phyloP scores from a whole-genome alignment of 164 flowering plant genomes.

The Sextonia rubra region DNA sequence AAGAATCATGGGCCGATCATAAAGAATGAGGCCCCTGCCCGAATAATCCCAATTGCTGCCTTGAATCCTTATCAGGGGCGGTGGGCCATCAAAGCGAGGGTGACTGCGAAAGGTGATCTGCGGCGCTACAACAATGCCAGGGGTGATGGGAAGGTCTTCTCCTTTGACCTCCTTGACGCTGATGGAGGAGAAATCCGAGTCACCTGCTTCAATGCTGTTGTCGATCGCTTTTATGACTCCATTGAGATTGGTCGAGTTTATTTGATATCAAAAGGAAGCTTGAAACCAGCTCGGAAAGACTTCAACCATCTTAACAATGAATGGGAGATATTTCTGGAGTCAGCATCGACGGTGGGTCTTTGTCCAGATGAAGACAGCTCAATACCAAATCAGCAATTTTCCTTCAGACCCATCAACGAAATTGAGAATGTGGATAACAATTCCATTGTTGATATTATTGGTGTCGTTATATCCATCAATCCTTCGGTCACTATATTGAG shows the following conservation, averaged over 20 bases:
- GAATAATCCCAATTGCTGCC: slow-evolving; percentile 84
- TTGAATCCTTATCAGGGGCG: slow-evolving; percentile 97
- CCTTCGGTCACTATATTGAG: slow-evolving; percentile 85
- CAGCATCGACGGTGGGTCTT: slow-evolving; percentile 67
- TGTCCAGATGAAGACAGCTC: slow-evolving; percentile 83
- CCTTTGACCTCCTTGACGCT: slow-evolving; percentile 94
- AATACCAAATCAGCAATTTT: slow-evolving; percentile 83
- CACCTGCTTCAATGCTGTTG: slow-evolving; percentile 92
- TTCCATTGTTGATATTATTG: slow-evolving; percentile 76
- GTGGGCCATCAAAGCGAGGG: slow-evolving; percentile 99
- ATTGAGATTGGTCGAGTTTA: slow-evolving; percentile 88
- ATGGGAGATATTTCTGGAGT: slow-evolving; percentile 90
- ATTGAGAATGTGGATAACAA: slow-evolving; percentile 74
- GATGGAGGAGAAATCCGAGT: slow-evolving; percentile 98
- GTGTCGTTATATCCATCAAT: slow-evolving; percentile 66
- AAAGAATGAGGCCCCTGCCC: slow-evolving; percentile 94
- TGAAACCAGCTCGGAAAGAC: slow-evolving; percentile 92
- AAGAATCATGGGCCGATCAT: slow-evolving; percentile 68
- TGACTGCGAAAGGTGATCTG: slow-evolving; percentile 91
- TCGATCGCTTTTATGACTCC: slow-evolving; percentile 75
- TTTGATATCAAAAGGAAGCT: slow-evolving; percentile 80
- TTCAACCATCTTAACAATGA: slow-evolving; percentile 93
- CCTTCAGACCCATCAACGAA: slow-evolving; percentile 75
- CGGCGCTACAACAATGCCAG: slow-evolving; percentile 91
- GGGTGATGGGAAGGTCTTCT: slow-evolving; percentile 99